Evolutionary conservation across 371 early-diverging fungal genomes (phyloP).

Genomic region (Pancytospora philotis): DNA sequence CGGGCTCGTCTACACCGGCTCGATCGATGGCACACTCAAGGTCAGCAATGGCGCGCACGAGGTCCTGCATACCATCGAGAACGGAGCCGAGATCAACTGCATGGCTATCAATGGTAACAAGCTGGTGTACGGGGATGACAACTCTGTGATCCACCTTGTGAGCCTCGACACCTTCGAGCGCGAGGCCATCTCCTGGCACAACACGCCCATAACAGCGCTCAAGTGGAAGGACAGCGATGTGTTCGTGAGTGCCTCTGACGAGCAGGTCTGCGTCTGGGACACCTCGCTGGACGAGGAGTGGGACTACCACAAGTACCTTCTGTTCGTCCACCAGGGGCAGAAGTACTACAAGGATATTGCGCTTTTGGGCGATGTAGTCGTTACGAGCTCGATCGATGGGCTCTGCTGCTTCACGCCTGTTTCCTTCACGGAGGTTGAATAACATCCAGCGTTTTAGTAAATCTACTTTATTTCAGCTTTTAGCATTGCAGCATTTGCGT

Average conservation of each 20-base stretch:
- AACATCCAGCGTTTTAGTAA: background rate
- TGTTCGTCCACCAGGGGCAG: constrained; percentile 60
- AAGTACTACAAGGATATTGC: constrained; percentile 55
- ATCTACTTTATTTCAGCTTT: background rate
- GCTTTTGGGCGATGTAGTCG: constrained; percentile 30
- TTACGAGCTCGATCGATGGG: constrained; percentile 46
- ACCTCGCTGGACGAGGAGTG: constrained; percentile 54
- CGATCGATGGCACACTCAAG: constrained; percentile 29
- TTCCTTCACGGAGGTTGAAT: constrained; percentile 25
- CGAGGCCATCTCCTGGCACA: constrained; percentile 52
- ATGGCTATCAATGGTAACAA: constrained; percentile 50
- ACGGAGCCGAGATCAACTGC: constrained; percentile 50
- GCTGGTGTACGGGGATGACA: constrained; percentile 54
- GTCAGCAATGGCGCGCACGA: constrained; percentile 41
- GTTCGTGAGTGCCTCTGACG: constrained; percentile 50
- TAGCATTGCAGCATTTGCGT: too few species aligned
- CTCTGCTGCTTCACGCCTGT: constrained; percentile 46
- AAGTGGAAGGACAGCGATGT: constrained; percentile 46
- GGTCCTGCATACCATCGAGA: background rate
- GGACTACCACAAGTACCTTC: constrained; percentile 55
- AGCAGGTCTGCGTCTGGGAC: constrained; percentile 58
- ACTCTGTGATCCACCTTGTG: constrained; percentile 42
- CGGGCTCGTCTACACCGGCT: constrained; percentile 30
- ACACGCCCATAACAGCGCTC: constrained; percentile 46
- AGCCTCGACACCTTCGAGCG: constrained; percentile 25